Evolutionary conservation across 2,329 filamentous ascomycete species (phyloP).

Genomic region (Thyridium curvatum): DNA sequence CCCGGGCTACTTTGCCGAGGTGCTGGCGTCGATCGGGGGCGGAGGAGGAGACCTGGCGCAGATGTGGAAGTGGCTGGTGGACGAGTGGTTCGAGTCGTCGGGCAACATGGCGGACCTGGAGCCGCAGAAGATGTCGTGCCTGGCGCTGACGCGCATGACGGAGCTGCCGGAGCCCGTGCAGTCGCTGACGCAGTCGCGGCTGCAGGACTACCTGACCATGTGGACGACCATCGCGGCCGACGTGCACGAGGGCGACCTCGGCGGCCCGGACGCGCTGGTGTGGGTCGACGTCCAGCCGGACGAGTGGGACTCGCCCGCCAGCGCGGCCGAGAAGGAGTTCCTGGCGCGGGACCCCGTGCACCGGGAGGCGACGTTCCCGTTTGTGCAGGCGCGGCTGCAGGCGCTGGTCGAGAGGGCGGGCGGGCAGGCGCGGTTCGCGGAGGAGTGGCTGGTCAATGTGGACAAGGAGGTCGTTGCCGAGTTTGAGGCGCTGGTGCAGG

Average conservation of each 20-base stretch:
- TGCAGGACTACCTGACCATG: constrained; percentile 70
- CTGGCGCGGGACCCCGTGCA: constrained; percentile 60
- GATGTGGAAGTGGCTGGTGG: constrained; percentile 53
- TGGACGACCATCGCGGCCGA: constrained; percentile 68
- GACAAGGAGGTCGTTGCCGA: constrained; percentile 63
- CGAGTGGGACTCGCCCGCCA: constrained; percentile 53
- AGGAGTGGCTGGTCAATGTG: constrained; percentile 66
- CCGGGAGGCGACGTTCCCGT: constrained; percentile 55
- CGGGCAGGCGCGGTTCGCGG: constrained; percentile 59
- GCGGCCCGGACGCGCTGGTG: constrained; percentile 45
- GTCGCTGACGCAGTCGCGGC: constrained; percentile 48
- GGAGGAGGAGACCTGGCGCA: constrained; percentile 36
- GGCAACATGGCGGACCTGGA: constrained; percentile 60
- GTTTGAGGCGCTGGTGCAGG: constrained; percentile 42
- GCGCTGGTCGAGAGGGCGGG: constrained; percentile 53
- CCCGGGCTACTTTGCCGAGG: constrained; percentile 59
- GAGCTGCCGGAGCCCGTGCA: constrained; percentile 55
- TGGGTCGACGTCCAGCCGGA: constrained; percentile 30
- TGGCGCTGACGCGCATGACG: constrained; percentile 66
- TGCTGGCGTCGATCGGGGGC: constrained; percentile 39
- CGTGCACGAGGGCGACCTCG: constrained; percentile 53
- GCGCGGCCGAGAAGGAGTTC: constrained; percentile 45
- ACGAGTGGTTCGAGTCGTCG: constrained; percentile 63
- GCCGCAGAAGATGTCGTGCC: constrained; percentile 63
- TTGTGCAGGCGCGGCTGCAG: constrained; percentile 56